Conservation (phyloP, 768 basidiomycete species). For the Paxillus rubicundulus region DNA sequence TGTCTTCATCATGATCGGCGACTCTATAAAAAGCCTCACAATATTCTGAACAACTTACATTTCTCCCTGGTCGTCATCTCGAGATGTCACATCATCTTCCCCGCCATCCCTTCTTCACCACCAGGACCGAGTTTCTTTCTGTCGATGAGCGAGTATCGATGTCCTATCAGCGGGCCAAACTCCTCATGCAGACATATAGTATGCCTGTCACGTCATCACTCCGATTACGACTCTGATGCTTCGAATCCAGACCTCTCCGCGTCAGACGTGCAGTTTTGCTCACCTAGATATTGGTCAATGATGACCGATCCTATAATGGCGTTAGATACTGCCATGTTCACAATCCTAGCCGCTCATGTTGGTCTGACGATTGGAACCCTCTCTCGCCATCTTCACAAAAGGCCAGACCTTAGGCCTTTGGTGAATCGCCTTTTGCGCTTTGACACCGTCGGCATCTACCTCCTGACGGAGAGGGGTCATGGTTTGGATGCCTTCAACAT, state of each 20-base stretch:
- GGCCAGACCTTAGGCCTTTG: conserved; percentile 49
- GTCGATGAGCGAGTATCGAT: conserved; percentile 46
- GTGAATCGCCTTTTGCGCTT: conserved; percentile 50
- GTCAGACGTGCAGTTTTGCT: conserved; percentile 47
- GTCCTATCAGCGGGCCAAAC: conserved; percentile 48
- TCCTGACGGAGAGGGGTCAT: conserved; percentile 56
- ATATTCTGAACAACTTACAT: conserved; percentile 41
- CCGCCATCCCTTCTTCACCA: conserved; percentile 45
- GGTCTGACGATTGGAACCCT: conserved; percentile 55
- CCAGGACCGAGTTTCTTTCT: conserved; percentile 42
- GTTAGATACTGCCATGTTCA: conserved; percentile 52
- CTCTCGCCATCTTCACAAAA: conserved; percentile 44
- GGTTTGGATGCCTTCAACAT: conserved; percentile 61
- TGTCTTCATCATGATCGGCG: conserved; percentile 12
- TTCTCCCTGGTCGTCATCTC: conserved; percentile 10
- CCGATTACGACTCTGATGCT: background rate
- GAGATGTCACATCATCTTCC: conserved; percentile 11
- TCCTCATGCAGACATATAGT: conserved; percentile 52
- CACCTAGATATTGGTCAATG: conserved; percentile 50
- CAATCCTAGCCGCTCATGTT: conserved; percentile 50
- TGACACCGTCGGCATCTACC: conserved; percentile 52
- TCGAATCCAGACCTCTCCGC: conserved; percentile 31
- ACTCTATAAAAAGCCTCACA: conserved; percentile 17
- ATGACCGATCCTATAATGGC: conserved; percentile 52
- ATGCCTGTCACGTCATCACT: conserved; percentile 14